Evolutionary conservation across 805 yeast genomes (phyloP).

Genomic region (Ogataea minuta): DNA sequence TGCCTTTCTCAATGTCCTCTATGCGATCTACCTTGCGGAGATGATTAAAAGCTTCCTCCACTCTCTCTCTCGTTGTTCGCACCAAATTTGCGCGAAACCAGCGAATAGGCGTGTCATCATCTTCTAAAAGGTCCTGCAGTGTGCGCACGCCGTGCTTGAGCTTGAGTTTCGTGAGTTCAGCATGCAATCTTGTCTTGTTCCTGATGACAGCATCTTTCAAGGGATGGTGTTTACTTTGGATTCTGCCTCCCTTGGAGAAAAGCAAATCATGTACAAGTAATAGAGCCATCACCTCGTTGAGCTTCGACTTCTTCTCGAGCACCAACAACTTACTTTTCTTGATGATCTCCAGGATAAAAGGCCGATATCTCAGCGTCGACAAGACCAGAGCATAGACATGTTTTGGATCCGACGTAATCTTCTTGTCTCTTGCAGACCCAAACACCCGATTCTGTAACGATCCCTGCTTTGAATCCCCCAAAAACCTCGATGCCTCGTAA

Average conservation of each 20-base stretch:
- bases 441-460: conserved; percentile 54
- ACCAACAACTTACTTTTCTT: conserved; percentile 64
- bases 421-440: conserved; percentile 45
- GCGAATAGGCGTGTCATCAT: conserved; percentile 68
- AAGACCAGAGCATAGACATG: conserved; percentile 83
- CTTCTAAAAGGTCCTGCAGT: conserved; percentile 51
- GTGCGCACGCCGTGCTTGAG: conserved; percentile 64
- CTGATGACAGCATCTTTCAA: conserved; percentile 76
- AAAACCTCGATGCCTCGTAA: conserved; percentile 42
- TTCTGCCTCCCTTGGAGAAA: conserved; percentile 71
- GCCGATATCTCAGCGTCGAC: conserved; percentile 71
- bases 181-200: conserved; percentile 76
- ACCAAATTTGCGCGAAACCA: conserved; percentile 79
- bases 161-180: conserved; percentile 78
- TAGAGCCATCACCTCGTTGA: conserved; percentile 54
- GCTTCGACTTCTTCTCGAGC: conserved; percentile 43
- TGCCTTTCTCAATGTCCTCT: conserved; percentile 46
- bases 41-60: conserved; percentile 41
- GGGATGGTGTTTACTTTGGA: conserved; percentile 86
- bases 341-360: conserved; percentile 60
- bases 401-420: conserved; percentile 66
- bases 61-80: conserved; percentile 41
- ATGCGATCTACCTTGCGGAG: conserved; percentile 46
- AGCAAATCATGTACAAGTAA: conserved; percentile 80
- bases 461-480: conserved; percentile 46